Evolutionary conservation across 345 rosid species (phyloP).

Genomic region (Eucalyptus coolabah): DNA sequence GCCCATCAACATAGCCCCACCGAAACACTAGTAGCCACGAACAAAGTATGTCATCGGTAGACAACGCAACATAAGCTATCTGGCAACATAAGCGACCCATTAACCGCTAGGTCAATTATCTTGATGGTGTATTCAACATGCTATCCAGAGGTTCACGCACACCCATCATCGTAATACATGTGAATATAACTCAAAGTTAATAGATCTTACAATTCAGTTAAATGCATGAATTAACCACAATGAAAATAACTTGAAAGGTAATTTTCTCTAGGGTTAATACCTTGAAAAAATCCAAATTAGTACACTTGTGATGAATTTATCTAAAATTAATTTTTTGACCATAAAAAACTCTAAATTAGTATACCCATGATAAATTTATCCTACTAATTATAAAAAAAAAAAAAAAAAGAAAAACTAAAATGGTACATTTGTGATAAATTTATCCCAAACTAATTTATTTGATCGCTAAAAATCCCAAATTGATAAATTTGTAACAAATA

Average conservation of each 20-base stretch:
- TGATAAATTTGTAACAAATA: too few relatives aligned
- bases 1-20: not conserved
- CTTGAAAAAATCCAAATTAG: accelerated
- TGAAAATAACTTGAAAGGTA: too few relatives aligned
- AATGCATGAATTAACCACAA: too few relatives aligned
- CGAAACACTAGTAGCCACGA: not conserved
- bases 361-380: accelerated
- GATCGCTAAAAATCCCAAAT: accelerated
- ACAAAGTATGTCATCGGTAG: not conserved
- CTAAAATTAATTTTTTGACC: accelerated
- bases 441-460: too few relatives aligned
- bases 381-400: accelerated
- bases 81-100: not conserved
- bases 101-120: not conserved
- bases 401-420: too few relatives aligned
- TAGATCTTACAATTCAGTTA: not conserved
- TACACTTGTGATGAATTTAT: accelerated
- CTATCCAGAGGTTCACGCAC: too few relatives aligned
- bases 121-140: not conserved
- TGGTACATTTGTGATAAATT: accelerated
- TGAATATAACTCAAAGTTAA: not conserved
- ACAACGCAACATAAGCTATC: not conserved
- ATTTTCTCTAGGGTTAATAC: too few relatives aligned
- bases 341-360: too few relatives aligned
- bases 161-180: not conserved